A percentile compares a stretch with the other conserved stretches of the same genome.
Evolutionary conservation across 371 early-diverging fungal genomes (phyloP).

Genomic region (Mucor indicus): DNA sequence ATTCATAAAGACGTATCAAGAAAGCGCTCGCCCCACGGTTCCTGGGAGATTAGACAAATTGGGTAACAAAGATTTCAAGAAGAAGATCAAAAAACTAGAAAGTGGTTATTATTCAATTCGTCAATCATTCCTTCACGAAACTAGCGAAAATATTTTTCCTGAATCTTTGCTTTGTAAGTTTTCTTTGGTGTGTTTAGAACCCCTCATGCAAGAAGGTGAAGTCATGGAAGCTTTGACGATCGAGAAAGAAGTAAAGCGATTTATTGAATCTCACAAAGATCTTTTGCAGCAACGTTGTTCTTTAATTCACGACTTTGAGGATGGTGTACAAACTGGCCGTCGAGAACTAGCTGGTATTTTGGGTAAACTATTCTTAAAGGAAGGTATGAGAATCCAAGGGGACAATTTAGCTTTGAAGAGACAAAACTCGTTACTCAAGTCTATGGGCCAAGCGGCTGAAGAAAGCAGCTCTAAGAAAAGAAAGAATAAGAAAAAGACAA

Average conservation of each 20-base stretch:
- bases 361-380: conserved; percentile 69
- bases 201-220: conserved; percentile 73
- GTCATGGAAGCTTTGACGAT: conserved; percentile 60
- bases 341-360: conserved; percentile 66
- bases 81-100: conserved; percentile 62
- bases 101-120: conserved; percentile 23
- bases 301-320: conserved; percentile 59
- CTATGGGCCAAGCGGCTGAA: conserved; percentile 34
- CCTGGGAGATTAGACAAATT: conserved; percentile 58
- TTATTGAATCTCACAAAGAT: conserved; percentile 43
- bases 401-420: conserved; percentile 67
- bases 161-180: conserved; percentile 27
- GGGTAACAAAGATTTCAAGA: conserved; percentile 65
- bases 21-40: conserved; percentile 40
- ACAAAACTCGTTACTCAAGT: conserved; percentile 61
- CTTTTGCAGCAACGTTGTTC: conserved; percentile 53
- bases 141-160: conserved; percentile 24
- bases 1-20: conserved; percentile 48
- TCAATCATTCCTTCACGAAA: conserved; percentile 20
- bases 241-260: conserved; percentile 43
- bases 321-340: conserved; percentile 68
- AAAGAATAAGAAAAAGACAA: conserved; percentile 46
- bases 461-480: conserved; percentile 30
- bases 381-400: conserved; percentile 69
- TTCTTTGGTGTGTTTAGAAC: conserved; percentile 54